Percentiles rank a stretch among this genome's conserved stretches.
phyloP scores from a whole-genome alignment of 2,329 filamentous ascomycete species.

The Atkinsonella texensis region DNA sequence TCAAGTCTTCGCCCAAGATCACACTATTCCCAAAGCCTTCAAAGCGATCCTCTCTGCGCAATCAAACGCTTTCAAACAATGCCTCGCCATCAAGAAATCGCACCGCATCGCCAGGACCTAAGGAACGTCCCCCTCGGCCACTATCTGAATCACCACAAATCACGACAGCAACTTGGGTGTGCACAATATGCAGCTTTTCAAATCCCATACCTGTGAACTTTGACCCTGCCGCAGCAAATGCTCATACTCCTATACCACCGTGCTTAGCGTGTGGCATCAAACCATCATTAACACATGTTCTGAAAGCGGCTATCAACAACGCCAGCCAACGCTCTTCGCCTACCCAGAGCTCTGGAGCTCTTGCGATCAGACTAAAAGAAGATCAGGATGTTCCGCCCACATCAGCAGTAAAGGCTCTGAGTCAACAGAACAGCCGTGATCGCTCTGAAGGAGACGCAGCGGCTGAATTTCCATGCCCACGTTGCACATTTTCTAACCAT shows the following conservation, averaged over 20 bases:
- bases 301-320: constrained; percentile 77
- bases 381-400: background rate
- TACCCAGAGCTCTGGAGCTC: background rate
- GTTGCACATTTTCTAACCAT: constrained; percentile 91
- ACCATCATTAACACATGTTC: constrained; percentile 65
- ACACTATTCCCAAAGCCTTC: constrained; percentile 73
- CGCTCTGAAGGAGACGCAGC: constrained; percentile 7
- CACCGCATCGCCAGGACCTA: constrained; percentile 33
- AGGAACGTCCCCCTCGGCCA: constrained; percentile 29
- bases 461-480: constrained; percentile 54
- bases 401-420: background rate
- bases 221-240: constrained; percentile 68
- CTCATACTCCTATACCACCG: constrained; percentile 69
- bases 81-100: constrained; percentile 33
- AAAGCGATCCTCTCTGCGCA: constrained; percentile 51
- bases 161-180: constrained; percentile 77
- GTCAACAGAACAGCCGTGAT: background rate
- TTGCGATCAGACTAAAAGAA: background rate
- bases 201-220: constrained; percentile 92
- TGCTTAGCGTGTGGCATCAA: constrained; percentile 93
- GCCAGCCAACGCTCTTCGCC: constrained; percentile 42
- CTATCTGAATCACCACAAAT: constrained; percentile 29
- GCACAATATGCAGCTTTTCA: constrained; percentile 89
- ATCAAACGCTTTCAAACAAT: constrained; percentile 36
- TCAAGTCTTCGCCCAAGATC: constrained; percentile 91